Base-by-base conservation (phyloP, 2,329 filamentous ascomycete genomes). In the Grosmannia penicillata region DNA sequence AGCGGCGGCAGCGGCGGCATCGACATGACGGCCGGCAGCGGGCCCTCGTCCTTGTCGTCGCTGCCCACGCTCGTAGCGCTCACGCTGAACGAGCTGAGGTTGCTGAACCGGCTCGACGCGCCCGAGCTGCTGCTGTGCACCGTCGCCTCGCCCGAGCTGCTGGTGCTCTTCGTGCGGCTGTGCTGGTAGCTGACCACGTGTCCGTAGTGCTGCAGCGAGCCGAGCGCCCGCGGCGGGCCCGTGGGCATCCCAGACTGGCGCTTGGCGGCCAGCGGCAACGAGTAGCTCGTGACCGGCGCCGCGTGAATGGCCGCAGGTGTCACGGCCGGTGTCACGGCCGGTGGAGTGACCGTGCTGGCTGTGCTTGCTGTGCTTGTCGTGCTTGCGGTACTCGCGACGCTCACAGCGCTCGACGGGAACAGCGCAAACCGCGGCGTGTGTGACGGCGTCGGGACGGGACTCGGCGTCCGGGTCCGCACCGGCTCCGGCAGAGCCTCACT, bases 91-190 rank as follows among this genome's bases (percentile, higher is more conserved):
- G 35, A 23, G 35, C 35, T 37, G 6, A 37, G 14, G 14, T 24
- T 27, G 25, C 37, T 33, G 23, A 29, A 34, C n/a, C 34, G 33
- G 35, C 37, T 39, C 3, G 41, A 37, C 1, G 37, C 36, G 9
- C 34, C 36, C 14, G 36, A 38, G 24, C 36, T 31, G 26, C 25
- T 35, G 21, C 37, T 38, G 18, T 31, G 30, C 38, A 29, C n/a
- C 14, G 33, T 39, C 22, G 38, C 41, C 30, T 43, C 45, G 36
- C 37, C 34, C 21, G 33, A 36, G 13, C 41, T 45, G 30, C 42
- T 34, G 29, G 17, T 46, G 37, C 45, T 47, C 44, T 42, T 37
- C 36, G 21, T 42, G 25, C 45, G 44, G 21, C 30, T 37, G 32
- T 47, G 45, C 13, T 31, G 32, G 13, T 39, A n/a, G 18, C 17